These are phyloP conservation scores for Chlorella sp. DNA, from an alignment of 139 green algal genomes.

Conservation along the genomic window DNA sequence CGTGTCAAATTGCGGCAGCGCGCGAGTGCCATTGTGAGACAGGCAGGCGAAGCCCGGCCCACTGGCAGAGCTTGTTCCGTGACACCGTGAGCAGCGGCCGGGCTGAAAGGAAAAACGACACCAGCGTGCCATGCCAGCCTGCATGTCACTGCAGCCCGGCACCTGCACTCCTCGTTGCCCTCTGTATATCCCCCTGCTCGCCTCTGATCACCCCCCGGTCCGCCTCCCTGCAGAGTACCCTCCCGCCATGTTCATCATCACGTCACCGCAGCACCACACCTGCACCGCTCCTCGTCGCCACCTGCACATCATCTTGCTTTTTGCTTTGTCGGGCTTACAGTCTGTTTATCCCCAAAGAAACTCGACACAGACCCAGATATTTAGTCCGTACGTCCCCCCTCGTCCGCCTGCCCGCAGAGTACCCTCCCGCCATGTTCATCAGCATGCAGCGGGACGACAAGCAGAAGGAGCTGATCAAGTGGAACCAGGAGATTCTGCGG, in stretches of 20 bases:
- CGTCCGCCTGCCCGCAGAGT: conserved; percentile 28
- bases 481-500: not conserved
- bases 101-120: no score
- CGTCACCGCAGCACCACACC: not conserved
- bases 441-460: conserved; percentile 20
- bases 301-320: not conserved
- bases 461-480: conserved; percentile 4
- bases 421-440: conserved; percentile 23
- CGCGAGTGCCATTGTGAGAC: not conserved
- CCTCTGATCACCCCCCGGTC: no score
- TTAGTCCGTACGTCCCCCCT: no score
- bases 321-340: no score
- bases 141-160: not conserved
- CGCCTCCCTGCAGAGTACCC: conserved; percentile 33
- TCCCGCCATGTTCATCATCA: conserved; percentile 21
- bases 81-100: no score
- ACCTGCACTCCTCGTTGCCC: not conserved
- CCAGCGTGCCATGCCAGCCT: no score
- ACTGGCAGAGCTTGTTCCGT: no score
- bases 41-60: no score
- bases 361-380: no score
- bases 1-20: no score
- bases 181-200: not conserved
- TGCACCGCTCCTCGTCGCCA: not conserved
- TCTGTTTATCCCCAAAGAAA: no score